A percentile compares a stretch with the other conserved stretches of the same genome.
phyloP scores from a whole-genome alignment of 176 grass and related monocot genomes.

The Pharus latifolius region DNA sequence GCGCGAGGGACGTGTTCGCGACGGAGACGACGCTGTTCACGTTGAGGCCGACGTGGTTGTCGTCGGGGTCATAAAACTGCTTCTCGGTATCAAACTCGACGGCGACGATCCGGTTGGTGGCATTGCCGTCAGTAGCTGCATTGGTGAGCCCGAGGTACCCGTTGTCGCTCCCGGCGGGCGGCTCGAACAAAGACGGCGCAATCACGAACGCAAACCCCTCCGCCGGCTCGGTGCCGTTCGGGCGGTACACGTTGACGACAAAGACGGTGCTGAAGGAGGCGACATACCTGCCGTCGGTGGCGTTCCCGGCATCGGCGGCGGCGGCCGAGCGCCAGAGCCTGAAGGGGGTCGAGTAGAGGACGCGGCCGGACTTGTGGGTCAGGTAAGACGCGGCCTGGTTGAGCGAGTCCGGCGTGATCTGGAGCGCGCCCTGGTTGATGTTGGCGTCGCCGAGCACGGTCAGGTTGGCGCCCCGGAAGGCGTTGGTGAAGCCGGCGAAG shows the following conservation, averaged over 20 bases:
- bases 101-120: constrained; percentile 54
- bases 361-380: constrained; percentile 52
- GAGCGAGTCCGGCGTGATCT: constrained; percentile 61
- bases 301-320: background rate
- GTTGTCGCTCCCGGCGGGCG: constrained; percentile 26
- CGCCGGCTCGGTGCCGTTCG: constrained; percentile 10
- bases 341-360: constrained; percentile 34
- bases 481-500: constrained; percentile 34
- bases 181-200: constrained; percentile 6
- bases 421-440: constrained; percentile 45
- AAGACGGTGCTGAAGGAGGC: constrained; percentile 75
- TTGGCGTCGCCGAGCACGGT: constrained; percentile 23
- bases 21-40: constrained; percentile 67
- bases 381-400: constrained; percentile 28
- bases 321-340: constrained; percentile 34
- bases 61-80: constrained; percentile 58
- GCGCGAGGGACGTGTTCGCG: constrained; percentile 9
- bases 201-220: constrained; percentile 82
- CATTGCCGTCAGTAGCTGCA: constrained; percentile 30
- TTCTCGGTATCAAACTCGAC: constrained; percentile 84
- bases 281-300: background rate
- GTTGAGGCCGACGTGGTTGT: constrained; percentile 83
- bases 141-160: constrained; percentile 72
- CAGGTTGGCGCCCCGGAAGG: background rate
- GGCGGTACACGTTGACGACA: constrained; percentile 53